Evolutionary conservation across 2,329 filamentous ascomycete species (phyloP).

Genomic region (Aphanoascus verrucosus): DNA sequence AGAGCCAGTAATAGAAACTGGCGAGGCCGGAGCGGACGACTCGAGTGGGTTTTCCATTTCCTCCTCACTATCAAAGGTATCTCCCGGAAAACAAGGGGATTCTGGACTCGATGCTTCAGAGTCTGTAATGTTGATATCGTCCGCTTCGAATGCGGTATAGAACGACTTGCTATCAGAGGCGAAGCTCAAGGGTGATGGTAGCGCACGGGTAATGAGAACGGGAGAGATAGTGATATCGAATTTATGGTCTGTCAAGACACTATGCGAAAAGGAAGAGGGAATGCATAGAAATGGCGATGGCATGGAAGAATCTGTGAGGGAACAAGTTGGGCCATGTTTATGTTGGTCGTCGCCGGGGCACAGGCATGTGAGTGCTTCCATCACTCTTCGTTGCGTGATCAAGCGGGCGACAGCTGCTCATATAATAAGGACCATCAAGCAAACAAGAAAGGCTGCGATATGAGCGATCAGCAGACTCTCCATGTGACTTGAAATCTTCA

Average conservation of each 20-base stretch:
- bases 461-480: constrained; percentile 1
- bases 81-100: constrained; percentile 7
- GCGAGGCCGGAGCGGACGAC: not conserved
- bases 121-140: constrained; percentile 15
- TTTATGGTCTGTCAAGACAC: constrained; percentile 7
- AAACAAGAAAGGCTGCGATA: constrained; percentile 2
- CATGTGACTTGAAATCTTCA: constrained; percentile 4
- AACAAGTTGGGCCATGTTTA: constrained; percentile 5
- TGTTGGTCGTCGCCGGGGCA: constrained; percentile 6
- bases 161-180: constrained; percentile 18
- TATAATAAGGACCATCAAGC: not conserved
- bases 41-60: constrained; percentile 9
- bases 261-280: constrained; percentile 5
- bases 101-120: constrained; percentile 9
- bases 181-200: constrained; percentile 11
- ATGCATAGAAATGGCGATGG: constrained; percentile 15
- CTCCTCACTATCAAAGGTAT: constrained; percentile 1
- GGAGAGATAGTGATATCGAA: constrained; percentile 12
- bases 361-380: constrained; percentile 17
- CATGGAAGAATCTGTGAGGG: constrained; percentile 3
- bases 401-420: not conserved
- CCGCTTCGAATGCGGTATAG: constrained; percentile 19
- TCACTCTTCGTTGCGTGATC: constrained; percentile 1
- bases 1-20: not conserved
- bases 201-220: constrained; percentile 12